These are phyloP conservation scores for Stachybotrys chlorohalonatus DNA, from an alignment of 2,329 filamentous ascomycete genomes.

Conservation along the genomic window DNA sequence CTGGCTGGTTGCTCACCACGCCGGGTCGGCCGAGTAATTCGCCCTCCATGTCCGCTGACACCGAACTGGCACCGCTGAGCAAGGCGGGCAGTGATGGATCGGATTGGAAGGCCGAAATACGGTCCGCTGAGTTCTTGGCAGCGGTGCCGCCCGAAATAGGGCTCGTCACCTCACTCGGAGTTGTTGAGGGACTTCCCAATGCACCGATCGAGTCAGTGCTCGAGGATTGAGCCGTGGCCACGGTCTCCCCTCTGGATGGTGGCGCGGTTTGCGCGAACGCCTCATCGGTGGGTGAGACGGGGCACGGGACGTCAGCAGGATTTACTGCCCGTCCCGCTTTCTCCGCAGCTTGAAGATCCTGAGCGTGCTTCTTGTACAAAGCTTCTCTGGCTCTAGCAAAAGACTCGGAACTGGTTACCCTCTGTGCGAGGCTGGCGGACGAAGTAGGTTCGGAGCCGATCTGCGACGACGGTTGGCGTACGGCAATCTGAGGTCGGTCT, in stretches of 20 bases:
- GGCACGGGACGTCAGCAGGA: slow-evolving; percentile 26
- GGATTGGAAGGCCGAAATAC: slow-evolving; percentile 47
- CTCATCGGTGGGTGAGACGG: slow-evolving; percentile 37
- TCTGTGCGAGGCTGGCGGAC: neutral
- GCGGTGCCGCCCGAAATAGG: slow-evolving; percentile 33
- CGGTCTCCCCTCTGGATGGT: slow-evolving; percentile 30
- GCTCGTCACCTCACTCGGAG: slow-evolving; percentile 43
- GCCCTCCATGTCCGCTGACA: slow-evolving; percentile 53
- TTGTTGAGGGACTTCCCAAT: slow-evolving; percentile 43
- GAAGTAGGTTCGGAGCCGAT: slow-evolving; percentile 7
- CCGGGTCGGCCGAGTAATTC: slow-evolving; percentile 47
- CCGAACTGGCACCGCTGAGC: slow-evolving; percentile 54
- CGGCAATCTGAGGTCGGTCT: slow-evolving; percentile 10
- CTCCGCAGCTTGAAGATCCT: neutral
- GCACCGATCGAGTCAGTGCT: slow-evolving; percentile 42
- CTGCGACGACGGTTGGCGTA: slow-evolving; percentile 39
- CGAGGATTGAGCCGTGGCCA: slow-evolving; percentile 38
- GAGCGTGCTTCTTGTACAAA: neutral
- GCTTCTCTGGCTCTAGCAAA: neutral
- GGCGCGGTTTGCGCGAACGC: slow-evolving; percentile 18
- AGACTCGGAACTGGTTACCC: neutral
- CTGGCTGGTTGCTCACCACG: slow-evolving; percentile 28
- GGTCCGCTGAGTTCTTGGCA: slow-evolving; percentile 32
- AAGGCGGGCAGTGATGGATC: slow-evolving; percentile 56
- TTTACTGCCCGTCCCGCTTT: slow-evolving; percentile 9